These are phyloP conservation scores for Epichloe elymi DNA, from an alignment of 2,329 filamentous ascomycete species.

Conservation along the genomic window DNA sequence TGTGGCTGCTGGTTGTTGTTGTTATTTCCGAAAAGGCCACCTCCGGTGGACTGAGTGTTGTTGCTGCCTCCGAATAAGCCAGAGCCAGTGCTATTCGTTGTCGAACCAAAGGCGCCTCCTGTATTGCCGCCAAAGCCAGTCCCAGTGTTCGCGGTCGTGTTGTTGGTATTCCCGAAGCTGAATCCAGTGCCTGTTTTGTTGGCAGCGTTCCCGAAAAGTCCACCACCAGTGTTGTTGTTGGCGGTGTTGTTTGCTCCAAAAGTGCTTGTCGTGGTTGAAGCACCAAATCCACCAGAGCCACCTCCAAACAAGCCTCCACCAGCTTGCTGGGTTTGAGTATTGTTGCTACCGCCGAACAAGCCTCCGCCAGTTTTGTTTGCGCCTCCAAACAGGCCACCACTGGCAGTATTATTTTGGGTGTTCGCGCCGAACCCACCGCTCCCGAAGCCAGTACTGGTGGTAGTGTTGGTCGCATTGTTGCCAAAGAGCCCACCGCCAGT, in stretches of 20 bases:
- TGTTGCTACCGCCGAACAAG: slow-evolving; percentile 13
- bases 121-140: slow-evolving; percentile 15
- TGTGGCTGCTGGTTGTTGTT: slow-evolving; percentile 15
- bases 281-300: slow-evolving; percentile 25
- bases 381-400: slow-evolving; percentile 26
- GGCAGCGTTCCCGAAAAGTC: slow-evolving; percentile 29
- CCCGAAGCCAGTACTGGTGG: slow-evolving; percentile 13
- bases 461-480: slow-evolving; percentile 18
- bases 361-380: slow-evolving; percentile 14
- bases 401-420: slow-evolving; percentile 13
- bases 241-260: slow-evolving; percentile 19
- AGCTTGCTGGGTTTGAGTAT: slow-evolving; percentile 9
- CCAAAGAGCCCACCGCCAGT: slow-evolving; percentile 26
- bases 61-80: slow-evolving; percentile 28
- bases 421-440: slow-evolving; percentile 30
- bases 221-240: slow-evolving; percentile 17
- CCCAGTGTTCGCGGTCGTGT: slow-evolving; percentile 9
- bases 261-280: slow-evolving; percentile 16
- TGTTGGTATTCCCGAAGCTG: slow-evolving; percentile 29
- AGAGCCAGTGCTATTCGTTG: slow-evolving; percentile 14
- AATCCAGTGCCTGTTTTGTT: slow-evolving; percentile 25
- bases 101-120: slow-evolving; percentile 22
- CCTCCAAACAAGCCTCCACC: slow-evolving; percentile 15
- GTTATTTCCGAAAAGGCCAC: slow-evolving; percentile 32
- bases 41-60: slow-evolving; percentile 22